Conservation (phyloP, 2,329 filamentous ascomycete species). For the Lasiodiplodia theobromae region DNA sequence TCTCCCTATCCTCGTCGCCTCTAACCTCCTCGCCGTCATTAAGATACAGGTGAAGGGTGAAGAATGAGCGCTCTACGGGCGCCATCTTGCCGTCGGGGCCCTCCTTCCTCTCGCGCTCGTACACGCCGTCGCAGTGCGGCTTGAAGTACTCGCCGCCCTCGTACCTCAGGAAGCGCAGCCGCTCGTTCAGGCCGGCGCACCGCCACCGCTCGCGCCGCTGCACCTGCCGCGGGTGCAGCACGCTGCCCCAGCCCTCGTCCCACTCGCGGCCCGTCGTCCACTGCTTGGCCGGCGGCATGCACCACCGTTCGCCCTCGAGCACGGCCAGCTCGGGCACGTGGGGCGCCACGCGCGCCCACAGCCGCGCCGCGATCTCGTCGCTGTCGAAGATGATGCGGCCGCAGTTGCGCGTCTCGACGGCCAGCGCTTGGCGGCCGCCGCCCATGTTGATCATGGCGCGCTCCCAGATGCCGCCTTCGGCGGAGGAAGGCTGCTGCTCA, state of each 20-base stretch:
- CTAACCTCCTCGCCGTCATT: slow-evolving; percentile 50
- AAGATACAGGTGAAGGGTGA: slow-evolving; percentile 64
- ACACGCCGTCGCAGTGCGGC: slow-evolving; percentile 73
- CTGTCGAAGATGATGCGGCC: slow-evolving; percentile 81
- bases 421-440: slow-evolving; percentile 64
- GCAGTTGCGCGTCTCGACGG: slow-evolving; percentile 69
- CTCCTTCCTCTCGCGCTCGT: slow-evolving; percentile 45
- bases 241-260: neutral
- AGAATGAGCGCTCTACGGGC: slow-evolving; percentile 56
- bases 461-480: slow-evolving; percentile 59
- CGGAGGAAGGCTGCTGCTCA: neutral
- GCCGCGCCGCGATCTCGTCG: slow-evolving; percentile 64
- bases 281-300: neutral
- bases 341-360: slow-evolving; percentile 66
- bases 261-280: neutral
- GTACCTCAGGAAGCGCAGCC: slow-evolving; percentile 79
- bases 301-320: slow-evolving; percentile 41
- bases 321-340: slow-evolving; percentile 52
- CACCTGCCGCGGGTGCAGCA: slow-evolving; percentile 37
- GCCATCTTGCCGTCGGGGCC: slow-evolving; percentile 54
- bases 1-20: neutral
- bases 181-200: slow-evolving; percentile 68
- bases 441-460: slow-evolving; percentile 74
- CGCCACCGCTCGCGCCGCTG: slow-evolving; percentile 41
- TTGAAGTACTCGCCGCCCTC: slow-evolving; percentile 75